Evolutionary conservation across 2,329 filamentous ascomycete species (phyloP), one percentile per base, ranked within the genome.

Genomic region (Verticillium isaacii): DNA sequence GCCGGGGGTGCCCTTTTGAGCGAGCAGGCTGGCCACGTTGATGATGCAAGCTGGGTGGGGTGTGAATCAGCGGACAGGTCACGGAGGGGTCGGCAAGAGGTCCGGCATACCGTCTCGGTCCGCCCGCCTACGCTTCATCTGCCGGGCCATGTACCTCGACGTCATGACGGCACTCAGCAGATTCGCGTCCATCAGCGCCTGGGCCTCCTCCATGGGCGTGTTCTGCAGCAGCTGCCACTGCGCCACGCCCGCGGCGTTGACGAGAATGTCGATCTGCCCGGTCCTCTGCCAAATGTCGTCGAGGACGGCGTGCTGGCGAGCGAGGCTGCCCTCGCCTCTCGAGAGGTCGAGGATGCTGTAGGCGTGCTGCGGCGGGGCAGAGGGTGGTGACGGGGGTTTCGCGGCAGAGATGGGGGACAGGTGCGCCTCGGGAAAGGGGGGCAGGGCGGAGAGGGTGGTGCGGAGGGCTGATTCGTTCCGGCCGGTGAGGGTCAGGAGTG

Each of bases 21-120:
- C 92, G 56, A 96, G 82, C 34, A 96, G 77, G 57, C 90, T 94
- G 1, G 90, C 88, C 25, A 97, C 78, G 70, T 96, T 96, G 73
- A 96, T 88, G 64, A 96, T 93, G 69, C 86, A 91, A 8, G 82
- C 84, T 84, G 56, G 37, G 34, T 84, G 56, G 37, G 34, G 15
- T 32, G 25, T 50, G 55, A 29, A 29, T 36, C 14, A 55, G 29
- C n/a, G 34, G 12, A 45, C 19, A n/a, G 39, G 8, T 17, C 15
- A 45, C 8, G 32, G 56, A 50, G n/a, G 6, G 19, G 19, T 17
- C 61, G 59, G 59, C 56, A 56, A 58, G 62, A 64, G 19, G 17
- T 45, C 29, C 50, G 17, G 14, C 59, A 60, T 64, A 73, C 72
- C 71, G 32, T 66, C 63, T 59, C 64, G 63, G 60, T 66, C 64